Conservation (phyloP, 768 basidiomycete species). For the Mycena galericulata region DNA sequence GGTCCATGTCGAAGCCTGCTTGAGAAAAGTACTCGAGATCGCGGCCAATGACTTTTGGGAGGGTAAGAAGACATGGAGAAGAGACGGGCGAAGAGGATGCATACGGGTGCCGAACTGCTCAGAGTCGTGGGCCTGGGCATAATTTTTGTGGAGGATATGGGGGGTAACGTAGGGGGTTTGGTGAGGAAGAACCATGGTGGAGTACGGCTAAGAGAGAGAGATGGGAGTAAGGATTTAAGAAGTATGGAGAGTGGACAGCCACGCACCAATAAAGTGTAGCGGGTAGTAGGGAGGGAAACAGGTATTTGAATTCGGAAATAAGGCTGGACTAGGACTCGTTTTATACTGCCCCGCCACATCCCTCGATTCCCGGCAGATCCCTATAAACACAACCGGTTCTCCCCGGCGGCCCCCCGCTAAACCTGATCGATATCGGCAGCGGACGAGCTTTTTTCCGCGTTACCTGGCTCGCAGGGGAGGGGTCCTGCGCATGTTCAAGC, state of each 20-base stretch:
- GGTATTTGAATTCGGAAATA: slow-evolving; percentile 3
- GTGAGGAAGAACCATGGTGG: slow-evolving; percentile 75
- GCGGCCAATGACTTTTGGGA: slow-evolving; percentile 85
- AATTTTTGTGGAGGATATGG: slow-evolving; percentile 89
- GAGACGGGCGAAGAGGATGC: slow-evolving; percentile 40
- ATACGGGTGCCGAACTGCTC: slow-evolving; percentile 71
- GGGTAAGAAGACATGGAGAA: slow-evolving; percentile 24
- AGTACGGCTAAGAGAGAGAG: slow-evolving; percentile 14
- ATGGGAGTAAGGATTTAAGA: slow-evolving; percentile 25
- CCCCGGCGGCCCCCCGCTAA: slow-evolving; percentile 25
- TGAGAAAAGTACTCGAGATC: slow-evolving; percentile 98
- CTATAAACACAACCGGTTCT: slow-evolving; percentile 16
- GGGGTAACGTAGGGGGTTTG: slow-evolving; percentile 90
- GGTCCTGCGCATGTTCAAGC: not conserved
- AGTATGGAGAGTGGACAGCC: no score
- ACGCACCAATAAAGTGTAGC: no score
- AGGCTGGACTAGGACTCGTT: slow-evolving; percentile 24
- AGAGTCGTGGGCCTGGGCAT: slow-evolving; percentile 79
- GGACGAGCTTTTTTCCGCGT: slow-evolving; percentile 4
- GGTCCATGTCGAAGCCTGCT: slow-evolving; percentile 99
- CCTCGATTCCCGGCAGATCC: slow-evolving; percentile 50
- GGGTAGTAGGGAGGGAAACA: no score
- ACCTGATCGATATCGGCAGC: slow-evolving; percentile 1
- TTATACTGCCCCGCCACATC: slow-evolving; percentile 49
- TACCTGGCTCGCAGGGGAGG: not conserved